Base-by-base conservation (phyloP, 2,329 filamentous ascomycete genomes). In the Colletotrichum sublineola region DNA sequence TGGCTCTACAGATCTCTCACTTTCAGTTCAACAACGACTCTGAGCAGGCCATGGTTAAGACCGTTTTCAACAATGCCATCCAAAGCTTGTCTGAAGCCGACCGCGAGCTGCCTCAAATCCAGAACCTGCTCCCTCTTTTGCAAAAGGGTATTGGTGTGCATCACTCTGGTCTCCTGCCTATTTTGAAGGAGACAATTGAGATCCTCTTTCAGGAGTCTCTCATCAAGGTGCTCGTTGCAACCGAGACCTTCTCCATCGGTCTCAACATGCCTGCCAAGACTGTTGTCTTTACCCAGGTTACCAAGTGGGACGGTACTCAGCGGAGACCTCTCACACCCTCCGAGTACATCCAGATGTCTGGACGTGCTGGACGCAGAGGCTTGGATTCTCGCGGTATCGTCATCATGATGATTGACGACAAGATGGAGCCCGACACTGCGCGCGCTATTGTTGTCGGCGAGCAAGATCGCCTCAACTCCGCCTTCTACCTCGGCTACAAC, bases 201-300 rank as follows among this genome's bases (percentile, higher is more conserved):
- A 99, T 99, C 81, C 86, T 99, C 53, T 99, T 99, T 87, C 96
- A 99, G 80, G 96, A 99, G 83, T 95, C 95, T 63, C 85, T 99
- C 53, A 97, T 99, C 86, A 99, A 99, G 84, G 96, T 98, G 12
- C 87, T 99, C 0, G 98, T 99, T 74, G 96, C 96, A 0, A 99
- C 96, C 0, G 97, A 99, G 82, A 99, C 96, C 1, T 99, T 99
- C 84, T 98, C 96, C 5, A 99, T 99, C 75, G 96, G 96, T 73
- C 84, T 99, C 71, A 99, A 99, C 86, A 98, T 99, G 96, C 96
- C 96, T 76, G 96, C 96, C 36, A 98, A 98, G 86, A 99, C 96
- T 0, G 96, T 99, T 1, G 95, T 99, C n/a, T 99, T 99, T 82
- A 98, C 96, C 0, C 95, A 93, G 76, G 95, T 99, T 12, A 93